Evolutionary conservation across 2,329 filamentous ascomycete genomes (phyloP).

Genomic region (Paecilomyces dactylethromorphus): DNA sequence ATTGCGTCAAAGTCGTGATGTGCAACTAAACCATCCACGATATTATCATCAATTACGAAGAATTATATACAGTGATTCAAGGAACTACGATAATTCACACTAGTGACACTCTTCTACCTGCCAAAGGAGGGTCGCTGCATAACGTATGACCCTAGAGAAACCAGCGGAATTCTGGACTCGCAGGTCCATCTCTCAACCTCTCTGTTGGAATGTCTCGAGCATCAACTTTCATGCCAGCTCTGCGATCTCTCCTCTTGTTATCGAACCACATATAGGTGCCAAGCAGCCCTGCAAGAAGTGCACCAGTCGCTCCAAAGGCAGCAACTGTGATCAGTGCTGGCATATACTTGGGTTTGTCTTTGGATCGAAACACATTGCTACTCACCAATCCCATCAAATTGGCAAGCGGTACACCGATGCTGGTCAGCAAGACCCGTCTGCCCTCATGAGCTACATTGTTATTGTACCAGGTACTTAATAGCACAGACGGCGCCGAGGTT

Average conservation of each 20-base stretch:
- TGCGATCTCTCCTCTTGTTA: conserved; percentile 54
- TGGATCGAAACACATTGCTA: conserved; percentile 59
- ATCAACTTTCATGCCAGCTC: conserved; percentile 48
- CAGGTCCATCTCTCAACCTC: conserved; percentile 49
- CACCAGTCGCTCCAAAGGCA: conserved; percentile 49
- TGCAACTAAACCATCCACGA: too few species aligned
- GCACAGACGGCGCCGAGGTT: conserved; percentile 65
- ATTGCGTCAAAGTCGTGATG: too few species aligned
- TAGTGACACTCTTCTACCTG: too few species aligned
- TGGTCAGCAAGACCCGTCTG: conserved; percentile 62
- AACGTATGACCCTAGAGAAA: conserved; percentile 32
- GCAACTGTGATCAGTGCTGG: conserved; percentile 57
- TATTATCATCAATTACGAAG: too few species aligned
- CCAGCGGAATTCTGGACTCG: conserved; percentile 51
- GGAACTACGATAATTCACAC: too few species aligned
- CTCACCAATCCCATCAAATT: conserved; percentile 70
- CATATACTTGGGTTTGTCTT: conserved; percentile 61
- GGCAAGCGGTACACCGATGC: conserved; percentile 65
- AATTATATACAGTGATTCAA: too few species aligned
- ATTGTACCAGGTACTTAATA: conserved; percentile 66
- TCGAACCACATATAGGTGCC: conserved; percentile 60
- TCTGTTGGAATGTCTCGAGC: conserved; percentile 55
- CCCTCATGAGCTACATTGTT: conserved; percentile 77
- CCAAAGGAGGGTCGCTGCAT: too few species aligned
- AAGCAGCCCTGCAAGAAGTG: conserved; percentile 48